Percentiles rank a stretch among this genome's conserved stretches.
These are phyloP conservation scores for Chalaropsis thielavioides DNA, from an alignment of 2,329 filamentous ascomycete species.

Conservation along the genomic window DNA sequence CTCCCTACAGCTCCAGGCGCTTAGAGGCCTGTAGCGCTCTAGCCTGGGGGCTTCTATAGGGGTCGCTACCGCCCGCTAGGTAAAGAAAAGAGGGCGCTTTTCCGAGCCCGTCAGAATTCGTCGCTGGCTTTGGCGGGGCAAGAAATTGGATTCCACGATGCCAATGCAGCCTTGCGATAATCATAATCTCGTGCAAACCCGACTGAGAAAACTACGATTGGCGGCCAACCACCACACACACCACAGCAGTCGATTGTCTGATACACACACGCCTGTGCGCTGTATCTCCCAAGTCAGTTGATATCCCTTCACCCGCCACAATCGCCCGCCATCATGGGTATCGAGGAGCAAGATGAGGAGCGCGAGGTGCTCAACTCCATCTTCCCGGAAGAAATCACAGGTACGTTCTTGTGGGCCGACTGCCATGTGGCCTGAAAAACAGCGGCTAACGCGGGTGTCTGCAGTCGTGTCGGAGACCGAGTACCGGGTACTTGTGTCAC, in stretches of 20 bases:
- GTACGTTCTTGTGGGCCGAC: constrained; percentile 30
- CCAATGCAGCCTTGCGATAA: background rate
- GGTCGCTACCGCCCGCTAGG: no score
- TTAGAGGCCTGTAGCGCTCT: background rate
- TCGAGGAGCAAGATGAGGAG: constrained; percentile 89
- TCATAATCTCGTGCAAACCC: background rate
- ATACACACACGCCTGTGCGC: background rate
- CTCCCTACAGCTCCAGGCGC: background rate
- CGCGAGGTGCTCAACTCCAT: constrained; percentile 96
- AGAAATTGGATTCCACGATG: background rate
- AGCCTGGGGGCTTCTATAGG: background rate
- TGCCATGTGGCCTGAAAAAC: background rate
- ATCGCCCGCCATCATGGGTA: constrained; percentile 35
- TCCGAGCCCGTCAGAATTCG: background rate
- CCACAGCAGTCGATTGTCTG: background rate
- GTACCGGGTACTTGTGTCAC: constrained; percentile 70
- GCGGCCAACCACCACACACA: background rate
- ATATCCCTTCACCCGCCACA: background rate
- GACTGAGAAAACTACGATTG: background rate
- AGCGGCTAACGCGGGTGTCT: background rate
- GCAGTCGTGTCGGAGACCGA: constrained; percentile 80
- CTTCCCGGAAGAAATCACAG: constrained; percentile 93
- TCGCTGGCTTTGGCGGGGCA: background rate
- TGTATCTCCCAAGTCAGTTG: background rate
- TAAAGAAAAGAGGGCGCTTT: no score